Evolutionary conservation across 768 basidiomycete species (phyloP).

Genomic region (Phanerochaete sordida): DNA sequence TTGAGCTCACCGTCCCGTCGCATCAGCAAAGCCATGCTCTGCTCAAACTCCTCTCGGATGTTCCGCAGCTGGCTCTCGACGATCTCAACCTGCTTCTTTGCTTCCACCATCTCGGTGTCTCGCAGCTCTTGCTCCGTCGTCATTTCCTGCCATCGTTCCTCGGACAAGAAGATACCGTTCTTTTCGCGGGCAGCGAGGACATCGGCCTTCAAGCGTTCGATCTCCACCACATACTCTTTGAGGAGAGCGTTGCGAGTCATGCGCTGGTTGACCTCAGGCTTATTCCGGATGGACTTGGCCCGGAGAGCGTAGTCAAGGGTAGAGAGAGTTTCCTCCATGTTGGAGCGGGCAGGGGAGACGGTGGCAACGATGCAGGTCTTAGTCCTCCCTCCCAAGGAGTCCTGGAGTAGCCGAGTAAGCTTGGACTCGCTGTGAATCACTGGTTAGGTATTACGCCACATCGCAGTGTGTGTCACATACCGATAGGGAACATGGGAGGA

Average conservation of each 20-base stretch:
- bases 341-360: conserved; percentile 88
- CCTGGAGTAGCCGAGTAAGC: conserved; percentile 94
- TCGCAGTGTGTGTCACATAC: conserved; percentile 35
- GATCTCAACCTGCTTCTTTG: conserved; percentile 77
- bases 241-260: conserved; percentile 90
- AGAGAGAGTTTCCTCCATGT: conserved; percentile 95
- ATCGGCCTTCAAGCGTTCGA: conserved; percentile 89
- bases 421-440: conserved; percentile 78
- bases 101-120: conserved; percentile 77
- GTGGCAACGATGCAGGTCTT: conserved; percentile 99
- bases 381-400: conserved; percentile 95
- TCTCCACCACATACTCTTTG: conserved; percentile 92
- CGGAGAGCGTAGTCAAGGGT: conserved; percentile 96
- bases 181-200: conserved; percentile 90
- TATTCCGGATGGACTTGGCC: conserved; percentile 93
- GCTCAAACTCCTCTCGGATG: conserved; percentile 88
- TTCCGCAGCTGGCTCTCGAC: conserved; percentile 78
- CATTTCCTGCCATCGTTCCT: conserved; percentile 88
- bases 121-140: conserved; percentile 70
- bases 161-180: conserved; percentile 92
- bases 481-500: conserved; percentile 93
- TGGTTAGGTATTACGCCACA: conserved; percentile 2
- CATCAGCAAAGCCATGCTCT: conserved; percentile 75
- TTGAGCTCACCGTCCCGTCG: conserved; percentile 75
- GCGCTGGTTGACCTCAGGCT: conserved; percentile 92